Base-by-base conservation (phyloP, 2,329 filamentous ascomycete genomes). In the Phialemonium atrogriseum region DNA sequence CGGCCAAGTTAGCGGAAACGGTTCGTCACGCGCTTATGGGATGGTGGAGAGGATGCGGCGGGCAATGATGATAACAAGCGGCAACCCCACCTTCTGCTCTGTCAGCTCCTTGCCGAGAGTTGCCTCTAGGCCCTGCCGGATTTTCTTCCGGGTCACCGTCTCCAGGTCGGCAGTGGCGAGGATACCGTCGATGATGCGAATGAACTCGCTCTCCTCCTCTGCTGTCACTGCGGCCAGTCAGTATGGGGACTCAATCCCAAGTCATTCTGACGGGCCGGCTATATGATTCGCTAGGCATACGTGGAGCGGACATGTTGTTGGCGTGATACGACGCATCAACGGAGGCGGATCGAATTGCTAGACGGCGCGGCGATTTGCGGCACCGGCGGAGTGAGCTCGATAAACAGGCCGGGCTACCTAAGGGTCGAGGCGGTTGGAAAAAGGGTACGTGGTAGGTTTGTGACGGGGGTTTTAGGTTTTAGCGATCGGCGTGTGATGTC, bases 101-200 rank as follows among this genome's bases (percentile, higher is more conserved):
- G 62, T 70, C 33, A 79, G 53, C 43, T 78, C 73, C 44, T 70
- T 71, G 30, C 69, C 69, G 24, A 77, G 55, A 16, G 64, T 62
- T 28, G 55, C 52, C 50, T 78, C 68, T 25, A 79, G 56, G 3
- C 67, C 68, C 42, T 69, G 63, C 32, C 73, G 69, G 35, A 79
- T 68, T 55, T 72, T 75, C 51, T 78, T 79, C 38, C 73, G 66
- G 17, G 74, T 73, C 32, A 79, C 70, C n/a, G 74, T 78, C 43
- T 70, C 63, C 24, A 79, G 66, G 42, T 79, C 70, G 34, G 70
- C 68, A 9, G 62, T 68, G 16, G 60, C 60, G 14, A 79, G 65
- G 39, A 79, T 77, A 24, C 54, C 60, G 46, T 79, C 74, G 50
- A 79, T 77, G 44, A 78, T 66, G 33, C 59, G 55, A 32, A 68